Base-by-base conservation (phyloP, 2,329 filamentous ascomycete species). In the Aureobasidium sp. region DNA sequence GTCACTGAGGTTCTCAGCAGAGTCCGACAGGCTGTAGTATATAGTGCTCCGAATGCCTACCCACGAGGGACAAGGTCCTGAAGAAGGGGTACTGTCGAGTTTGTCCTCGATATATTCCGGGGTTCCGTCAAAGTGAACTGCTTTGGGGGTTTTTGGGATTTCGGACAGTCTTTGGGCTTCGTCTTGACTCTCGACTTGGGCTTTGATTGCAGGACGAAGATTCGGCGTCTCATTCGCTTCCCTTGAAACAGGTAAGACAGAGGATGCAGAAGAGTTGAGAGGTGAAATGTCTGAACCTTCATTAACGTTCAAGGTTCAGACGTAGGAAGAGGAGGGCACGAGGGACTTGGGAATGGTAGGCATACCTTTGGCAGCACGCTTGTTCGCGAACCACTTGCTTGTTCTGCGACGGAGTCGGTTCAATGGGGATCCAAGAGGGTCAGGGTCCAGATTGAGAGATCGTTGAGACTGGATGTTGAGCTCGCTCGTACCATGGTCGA, bases 71-170 rank as follows among this genome's bases (percentile, higher is more conserved):
- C 39, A 44, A 10, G 25, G 21, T n/a, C 41, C 53, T n/a, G 10
- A 5, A 45, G 29, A 36, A 44, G 39, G 25, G 39, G 39, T 25
- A 34, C 27, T 27, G 29, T 21, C 5, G 41, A 36, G 45, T 10
- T 21, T n/a, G 29, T 45, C 41, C 29, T 57, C 52, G 13, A 62
- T 41, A 21, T 65, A 66, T 58, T 61, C 48, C 16, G 52, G 60
- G n/a, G 50, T 13, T 4, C 60, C 60, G 25, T 62, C 60, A 29
- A 62, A 50, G 36, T 62, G 60, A 10, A 62, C 50, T 55, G 60
- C 41, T 30, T 57, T 62, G 50, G n/a, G 16, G 34, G 16, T 5
- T 59, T 42, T 59, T 16, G 45, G 50, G 10, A 36, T 7, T 16
- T 53, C 49, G 21, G 34, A 36, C 21, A n/a, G 16, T 47, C 32